Percentiles rank a stretch among this genome's conserved stretches.
phyloP scores from a whole-genome alignment of 495 filamentous ascomycete species.

The Podospora pseudopauciseta region DNA sequence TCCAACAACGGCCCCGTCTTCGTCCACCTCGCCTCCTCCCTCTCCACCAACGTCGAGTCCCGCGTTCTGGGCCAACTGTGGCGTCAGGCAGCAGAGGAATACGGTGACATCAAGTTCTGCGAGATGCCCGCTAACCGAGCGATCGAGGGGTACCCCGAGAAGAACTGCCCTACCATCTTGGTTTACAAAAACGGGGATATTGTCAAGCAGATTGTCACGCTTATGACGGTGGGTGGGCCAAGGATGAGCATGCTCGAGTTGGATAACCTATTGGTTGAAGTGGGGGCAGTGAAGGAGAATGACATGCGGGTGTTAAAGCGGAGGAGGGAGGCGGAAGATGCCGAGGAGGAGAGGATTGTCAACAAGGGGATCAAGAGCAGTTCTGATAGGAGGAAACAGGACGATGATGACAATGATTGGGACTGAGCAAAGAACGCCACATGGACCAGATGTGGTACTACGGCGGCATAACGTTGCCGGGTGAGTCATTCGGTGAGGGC shows the following conservation, averaged over 20 bases:
- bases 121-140: conserved; percentile 91
- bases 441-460: neutral
- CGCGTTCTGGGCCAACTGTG: conserved; percentile 80
- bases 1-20: conserved; percentile 69
- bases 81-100: conserved; percentile 75
- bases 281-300: conserved; percentile 70
- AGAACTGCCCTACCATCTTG: conserved; percentile 90
- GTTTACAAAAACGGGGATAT: conserved; percentile 92
- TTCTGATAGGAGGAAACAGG: conserved; percentile 30
- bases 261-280: conserved; percentile 72
- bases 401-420: conserved; percentile 59
- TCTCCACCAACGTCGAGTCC: conserved; percentile 77
- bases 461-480: neutral
- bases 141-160: conserved; percentile 93
- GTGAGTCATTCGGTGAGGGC: conserved; percentile 20
- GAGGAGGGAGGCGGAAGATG: conserved; percentile 57
- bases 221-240: conserved; percentile 71
- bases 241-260: conserved; percentile 61
- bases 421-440: conserved; percentile 59
- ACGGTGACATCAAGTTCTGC: conserved; percentile 94
- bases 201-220: conserved; percentile 77
- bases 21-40: conserved; percentile 78
- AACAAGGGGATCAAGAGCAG: conserved; percentile 46
- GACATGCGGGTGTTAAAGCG: conserved; percentile 74
- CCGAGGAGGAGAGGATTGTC: conserved; percentile 43